Evolutionary conservation across 139 green algal species (phyloP).

Genomic region (Pycnococcus provasolii): DNA sequence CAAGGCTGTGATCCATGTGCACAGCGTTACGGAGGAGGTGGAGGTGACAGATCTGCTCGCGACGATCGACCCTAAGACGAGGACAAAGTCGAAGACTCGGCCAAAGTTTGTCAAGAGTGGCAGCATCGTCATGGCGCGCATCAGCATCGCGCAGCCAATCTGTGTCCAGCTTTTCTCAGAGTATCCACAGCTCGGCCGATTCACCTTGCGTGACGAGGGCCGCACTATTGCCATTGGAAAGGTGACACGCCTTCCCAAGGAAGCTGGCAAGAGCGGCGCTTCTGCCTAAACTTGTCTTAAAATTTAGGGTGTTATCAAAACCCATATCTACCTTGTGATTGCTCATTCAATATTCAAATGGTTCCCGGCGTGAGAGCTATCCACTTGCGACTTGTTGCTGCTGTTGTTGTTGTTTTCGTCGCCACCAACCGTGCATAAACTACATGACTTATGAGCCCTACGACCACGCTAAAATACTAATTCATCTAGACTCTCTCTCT

Average conservation of each 20-base stretch:
- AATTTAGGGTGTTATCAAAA: no score
- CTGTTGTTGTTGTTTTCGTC: no score
- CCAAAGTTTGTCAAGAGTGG: slow-evolving; percentile 41
- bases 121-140: slow-evolving; percentile 31
- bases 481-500: no score
- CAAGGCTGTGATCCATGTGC: slow-evolving; percentile 45
- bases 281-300: no score
- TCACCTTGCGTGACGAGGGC: slow-evolving; percentile 45
- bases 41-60: slow-evolving; percentile 72
- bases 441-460: no score
- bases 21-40: slow-evolving; percentile 72
- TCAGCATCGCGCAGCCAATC: slow-evolving; percentile 28
- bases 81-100: slow-evolving; percentile 41
- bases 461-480: no score
- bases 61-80: slow-evolving; percentile 47
- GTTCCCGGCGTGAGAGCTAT: no score
- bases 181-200: slow-evolving; percentile 43
- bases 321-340: no score
- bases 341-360: no score
- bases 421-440: no score
- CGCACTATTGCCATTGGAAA: slow-evolving; percentile 49
- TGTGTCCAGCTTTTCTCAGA: slow-evolving; percentile 41
- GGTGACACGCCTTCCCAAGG: slow-evolving; percentile 4
- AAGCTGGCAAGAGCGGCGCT: no score
- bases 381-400: no score